Conservation (phyloP, 768 basidiomycete genomes). For the Hericium erinaceus region DNA sequence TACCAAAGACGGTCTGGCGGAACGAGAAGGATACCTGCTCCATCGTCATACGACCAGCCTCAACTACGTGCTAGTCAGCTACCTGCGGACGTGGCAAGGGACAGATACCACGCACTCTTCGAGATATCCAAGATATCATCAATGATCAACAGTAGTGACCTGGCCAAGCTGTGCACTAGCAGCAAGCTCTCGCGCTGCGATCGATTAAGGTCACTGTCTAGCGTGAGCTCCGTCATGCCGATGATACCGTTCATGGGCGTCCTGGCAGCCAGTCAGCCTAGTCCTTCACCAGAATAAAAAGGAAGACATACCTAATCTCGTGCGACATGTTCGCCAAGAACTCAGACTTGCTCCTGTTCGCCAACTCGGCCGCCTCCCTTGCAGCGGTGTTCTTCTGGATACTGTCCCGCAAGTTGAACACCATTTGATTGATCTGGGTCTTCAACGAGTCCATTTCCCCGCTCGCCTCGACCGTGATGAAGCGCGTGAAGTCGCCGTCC, state of each 20-base stretch:
- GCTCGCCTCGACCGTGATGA: constrained; percentile 97
- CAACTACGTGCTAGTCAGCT: constrained; percentile 44
- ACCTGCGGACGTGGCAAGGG: background rate
- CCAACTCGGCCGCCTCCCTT: constrained; percentile 92
- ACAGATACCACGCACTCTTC: constrained; percentile 63
- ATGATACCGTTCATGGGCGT: constrained; percentile 99
- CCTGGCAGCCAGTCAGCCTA: constrained; percentile 30
- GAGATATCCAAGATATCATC: constrained; percentile 99
- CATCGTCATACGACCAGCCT: constrained; percentile 99
- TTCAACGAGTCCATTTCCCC: constrained; percentile 99
- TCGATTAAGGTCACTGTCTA: constrained; percentile 91
- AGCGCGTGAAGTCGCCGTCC: constrained; percentile 97
- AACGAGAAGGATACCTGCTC: constrained; percentile 97
- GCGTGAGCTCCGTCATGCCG: constrained; percentile 97
- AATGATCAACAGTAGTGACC: constrained; percentile 90
- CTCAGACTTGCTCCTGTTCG: constrained; percentile 95
- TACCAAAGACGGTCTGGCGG: constrained; percentile 94
- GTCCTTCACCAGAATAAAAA: background rate
- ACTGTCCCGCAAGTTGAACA: constrained; percentile 90
- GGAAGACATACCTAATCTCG: constrained; percentile 74
- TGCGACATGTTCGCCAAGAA: constrained; percentile 99
- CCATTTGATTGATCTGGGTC: constrained; percentile 99
- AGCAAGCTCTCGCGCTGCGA: constrained; percentile 93
- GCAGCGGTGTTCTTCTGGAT: constrained; percentile 99
- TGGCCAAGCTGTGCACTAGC: constrained; percentile 90